Percentiles rank a stretch among this genome's conserved stretches.
phyloP scores from a whole-genome alignment of 2,329 filamentous ascomycete genomes.

The Ascochyta lentis region DNA sequence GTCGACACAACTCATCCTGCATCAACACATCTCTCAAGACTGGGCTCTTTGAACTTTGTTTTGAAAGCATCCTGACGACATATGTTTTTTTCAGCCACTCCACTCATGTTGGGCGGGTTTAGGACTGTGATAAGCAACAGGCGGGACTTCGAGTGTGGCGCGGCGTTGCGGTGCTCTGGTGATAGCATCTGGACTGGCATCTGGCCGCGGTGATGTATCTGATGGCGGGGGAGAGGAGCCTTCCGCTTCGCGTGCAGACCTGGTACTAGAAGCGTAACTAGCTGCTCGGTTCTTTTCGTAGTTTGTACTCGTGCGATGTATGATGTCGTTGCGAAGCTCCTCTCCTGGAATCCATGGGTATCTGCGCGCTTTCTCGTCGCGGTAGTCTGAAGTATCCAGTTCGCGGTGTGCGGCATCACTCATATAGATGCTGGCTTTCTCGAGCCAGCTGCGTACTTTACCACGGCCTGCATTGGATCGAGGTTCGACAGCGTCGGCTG shows the following conservation, averaged over 20 bases:
- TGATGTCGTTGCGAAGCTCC: conserved; percentile 50
- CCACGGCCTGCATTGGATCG: conserved; percentile 28
- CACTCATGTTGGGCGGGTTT: not conserved
- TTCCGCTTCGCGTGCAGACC: conserved; percentile 35
- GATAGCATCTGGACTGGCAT: conserved; percentile 19
- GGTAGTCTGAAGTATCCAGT: conserved; percentile 58
- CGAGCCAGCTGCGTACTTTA: conserved; percentile 49
- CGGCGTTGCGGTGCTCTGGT: conserved; percentile 19
- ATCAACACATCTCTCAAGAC: not conserved
- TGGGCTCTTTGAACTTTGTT: not conserved
- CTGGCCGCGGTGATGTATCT: conserved; percentile 14
- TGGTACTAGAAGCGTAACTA: conserved; percentile 49
- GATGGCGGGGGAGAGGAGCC: conserved; percentile 23
- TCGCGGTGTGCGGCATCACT: conserved; percentile 56
- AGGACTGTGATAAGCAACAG: conserved; percentile 17
- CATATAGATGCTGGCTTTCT: conserved; percentile 54
- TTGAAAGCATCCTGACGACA: not conserved
- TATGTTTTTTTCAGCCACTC: not conserved
- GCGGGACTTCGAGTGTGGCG: conserved; percentile 33
- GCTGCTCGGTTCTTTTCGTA: conserved; percentile 51
- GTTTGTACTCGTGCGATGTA: conserved; percentile 49
- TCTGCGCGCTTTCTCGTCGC: conserved; percentile 53
- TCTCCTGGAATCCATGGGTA: conserved; percentile 66
- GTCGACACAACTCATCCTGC: not conserved
- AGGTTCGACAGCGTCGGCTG: conserved; percentile 10